Evolutionary conservation across 495 filamentous ascomycete species (phyloP), one percentile per base, ranked within the genome.

Genomic region (Bombardia bombarda): DNA sequence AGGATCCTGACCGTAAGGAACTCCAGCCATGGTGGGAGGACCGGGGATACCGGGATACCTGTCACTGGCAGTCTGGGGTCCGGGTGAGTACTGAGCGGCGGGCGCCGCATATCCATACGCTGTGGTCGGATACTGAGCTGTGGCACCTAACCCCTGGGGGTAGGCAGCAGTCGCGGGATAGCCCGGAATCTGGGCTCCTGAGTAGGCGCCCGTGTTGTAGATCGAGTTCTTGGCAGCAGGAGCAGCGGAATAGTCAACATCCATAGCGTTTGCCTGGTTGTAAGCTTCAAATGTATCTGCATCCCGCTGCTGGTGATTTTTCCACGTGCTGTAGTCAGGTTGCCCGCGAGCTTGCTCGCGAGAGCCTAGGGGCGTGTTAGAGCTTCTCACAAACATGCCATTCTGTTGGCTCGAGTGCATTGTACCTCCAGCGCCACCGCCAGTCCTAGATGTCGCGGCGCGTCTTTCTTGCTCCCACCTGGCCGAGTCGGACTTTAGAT

Each of bases 401-500:
- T 66, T 73, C 63, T 60, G 56, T 53, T 74, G 64, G 62, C 68
- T 69, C 57, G 67, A 68, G 63, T 71, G 65, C 55, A 64, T 62
- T 65, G 58, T 79, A 79, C 75, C 77, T 77, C 74, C 68, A 57
- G 63, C 55, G 52, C 67, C 60, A 47, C 64, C 69, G 51, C 60
- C 66, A 62, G 61, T 46, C 42, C 57, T 41, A 18, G 59, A 45
- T 22, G 60, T 50, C 30, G 72, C 73, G 64, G 72, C 73, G 65
- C 67, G 72, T 57, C 63, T 77, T 71, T 87, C 84, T 56, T 77
- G 73, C 61, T 84, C 79, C 86, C 86, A 94, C 57, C 84, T 78
- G 55, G 71, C 72, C 19, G 87, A 90, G 65, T 92, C 87, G 58
- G 75, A 71, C 60, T 87, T 87, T 46, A 94, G 64, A 69, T 94